Percentiles rank a stretch among this genome's conserved stretches.
phyloP scores from a whole-genome alignment of 371 early-diverging fungal species.

The Syncephalastrum monosporum region DNA sequence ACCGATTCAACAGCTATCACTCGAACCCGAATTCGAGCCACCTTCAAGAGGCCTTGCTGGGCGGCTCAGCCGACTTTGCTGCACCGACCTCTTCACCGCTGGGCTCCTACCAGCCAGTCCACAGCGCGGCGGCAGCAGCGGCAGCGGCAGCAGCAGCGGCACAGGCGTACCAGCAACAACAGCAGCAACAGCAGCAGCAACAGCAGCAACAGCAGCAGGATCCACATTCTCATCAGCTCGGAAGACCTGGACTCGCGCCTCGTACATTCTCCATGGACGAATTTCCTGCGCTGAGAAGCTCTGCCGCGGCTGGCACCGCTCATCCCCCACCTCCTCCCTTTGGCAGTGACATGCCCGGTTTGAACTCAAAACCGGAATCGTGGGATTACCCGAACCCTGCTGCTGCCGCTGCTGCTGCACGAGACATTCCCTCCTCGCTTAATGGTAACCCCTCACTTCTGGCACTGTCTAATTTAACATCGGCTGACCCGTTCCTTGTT shows the following conservation, averaged over 20 bases:
- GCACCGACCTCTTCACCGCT: conserved; percentile 18
- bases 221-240: too few relatives aligned
- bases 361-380: conserved; percentile 36
- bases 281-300: conserved; percentile 47
- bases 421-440: conserved; percentile 19
- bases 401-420: conserved; percentile 22
- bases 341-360: conserved; percentile 28
- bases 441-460: conserved; percentile 7
- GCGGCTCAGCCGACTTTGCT: conserved; percentile 18
- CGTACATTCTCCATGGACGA: conserved; percentile 53
- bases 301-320: conserved; percentile 8
- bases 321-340: conserved; percentile 20
- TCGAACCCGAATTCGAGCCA: conserved; percentile 36
- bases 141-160: conserved; percentile 9
- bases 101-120: conserved; percentile 22
- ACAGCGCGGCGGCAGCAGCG: conserved; percentile 11
- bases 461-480: not conserved
- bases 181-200: not conserved
- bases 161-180: conserved; percentile 10
- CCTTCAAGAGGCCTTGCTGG: conserved; percentile 26
- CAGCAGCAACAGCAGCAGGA: conserved; percentile 25
- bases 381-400: conserved; percentile 26
- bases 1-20: conserved; percentile 44
- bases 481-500: not conserved
- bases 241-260: conserved; percentile 21